These are phyloP conservation scores for Ilex aquifolium DNA, from an alignment of 257 asterid species.

Conservation along the genomic window DNA sequence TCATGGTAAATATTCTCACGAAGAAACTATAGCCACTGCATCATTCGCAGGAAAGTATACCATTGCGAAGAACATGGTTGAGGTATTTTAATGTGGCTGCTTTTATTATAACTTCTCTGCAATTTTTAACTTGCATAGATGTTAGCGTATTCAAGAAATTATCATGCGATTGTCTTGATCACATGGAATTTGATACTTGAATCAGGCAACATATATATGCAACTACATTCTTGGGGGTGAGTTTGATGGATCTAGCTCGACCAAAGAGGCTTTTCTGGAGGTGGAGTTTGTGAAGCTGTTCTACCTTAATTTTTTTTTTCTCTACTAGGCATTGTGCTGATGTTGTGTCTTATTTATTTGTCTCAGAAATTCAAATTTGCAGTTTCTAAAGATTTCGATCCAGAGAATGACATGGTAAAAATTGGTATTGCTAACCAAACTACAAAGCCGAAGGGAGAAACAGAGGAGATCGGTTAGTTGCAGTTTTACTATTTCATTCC, in stretches of 20 bases:
- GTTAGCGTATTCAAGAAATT: neutral
- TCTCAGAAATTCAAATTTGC: slow-evolving; percentile 86
- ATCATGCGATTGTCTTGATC: too few relatives aligned
- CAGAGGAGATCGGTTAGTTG: slow-evolving; percentile 87
- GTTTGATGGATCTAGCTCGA: slow-evolving; percentile 97
- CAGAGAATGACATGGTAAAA: slow-evolving; percentile 75
- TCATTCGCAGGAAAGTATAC: slow-evolving; percentile 92
- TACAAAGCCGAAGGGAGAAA: slow-evolving; percentile 97
- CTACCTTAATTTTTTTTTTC: neutral
- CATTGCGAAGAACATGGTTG: slow-evolving; percentile 84
- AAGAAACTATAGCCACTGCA: slow-evolving; percentile 97
- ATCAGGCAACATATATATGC: slow-evolving; percentile 89
- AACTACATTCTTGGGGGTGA: slow-evolving; percentile 88
- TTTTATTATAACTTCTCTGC: slow-evolving; percentile 1
- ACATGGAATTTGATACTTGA: neutral
- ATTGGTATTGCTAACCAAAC: slow-evolving; percentile 99
- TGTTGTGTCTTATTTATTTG: slow-evolving; percentile 14
- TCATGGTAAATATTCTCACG: slow-evolving; percentile 90
- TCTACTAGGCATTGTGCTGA: slow-evolving; percentile 6
- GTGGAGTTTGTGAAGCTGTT: slow-evolving; percentile 29
- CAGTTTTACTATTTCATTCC: slow-evolving; percentile 2
- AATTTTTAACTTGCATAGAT: neutral
- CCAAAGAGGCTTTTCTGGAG: slow-evolving; percentile 90
- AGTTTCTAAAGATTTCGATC: slow-evolving; percentile 85
- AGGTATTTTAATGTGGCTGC: slow-evolving; percentile 41